These are phyloP conservation scores for Xylariaceae sp. DNA, from an alignment of 2,329 filamentous ascomycete species.

Conservation along the genomic window DNA sequence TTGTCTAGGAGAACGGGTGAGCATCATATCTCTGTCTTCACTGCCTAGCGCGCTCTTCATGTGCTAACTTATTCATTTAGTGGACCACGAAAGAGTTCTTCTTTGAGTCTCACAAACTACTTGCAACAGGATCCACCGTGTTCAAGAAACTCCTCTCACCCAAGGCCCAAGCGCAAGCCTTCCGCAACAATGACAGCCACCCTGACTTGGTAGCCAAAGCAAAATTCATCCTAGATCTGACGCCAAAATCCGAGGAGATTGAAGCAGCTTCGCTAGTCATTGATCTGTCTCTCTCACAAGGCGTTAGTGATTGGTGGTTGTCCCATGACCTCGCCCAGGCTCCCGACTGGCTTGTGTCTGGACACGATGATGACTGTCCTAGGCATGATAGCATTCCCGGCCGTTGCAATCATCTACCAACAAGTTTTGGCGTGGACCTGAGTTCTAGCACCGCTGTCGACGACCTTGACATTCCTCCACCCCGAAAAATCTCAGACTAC, in stretches of 20 bases:
- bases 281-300: slow-evolving; percentile 55
- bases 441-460: slow-evolving; percentile 7
- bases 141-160: slow-evolving; percentile 46
- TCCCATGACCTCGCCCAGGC: slow-evolving; percentile 38
- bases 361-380: slow-evolving; percentile 45
- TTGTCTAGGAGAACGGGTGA: slow-evolving; percentile 13
- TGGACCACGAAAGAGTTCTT: slow-evolving; percentile 38
- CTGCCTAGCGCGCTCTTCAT: not conserved
- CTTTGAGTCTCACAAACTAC: slow-evolving; percentile 46
- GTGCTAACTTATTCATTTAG: slow-evolving; percentile 7
- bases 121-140: slow-evolving; percentile 44
- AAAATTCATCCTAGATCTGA: slow-evolving; percentile 60
- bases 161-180: slow-evolving; percentile 37
- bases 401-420: too few relatives aligned
- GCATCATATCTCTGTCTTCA: not conserved
- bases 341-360: slow-evolving; percentile 40
- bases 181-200: slow-evolving; percentile 19
- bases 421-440: too few relatives aligned
- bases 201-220: slow-evolving; percentile 16
- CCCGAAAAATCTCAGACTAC: slow-evolving; percentile 53
- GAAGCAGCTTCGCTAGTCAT: slow-evolving; percentile 59
- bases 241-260: slow-evolving; percentile 59
- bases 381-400: slow-evolving; percentile 3
- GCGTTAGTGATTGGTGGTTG: slow-evolving; percentile 55
- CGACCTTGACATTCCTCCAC: slow-evolving; percentile 11